Evolutionary conservation across 805 yeast species (phyloP).

Genomic region (Kodamaea laetipori): DNA sequence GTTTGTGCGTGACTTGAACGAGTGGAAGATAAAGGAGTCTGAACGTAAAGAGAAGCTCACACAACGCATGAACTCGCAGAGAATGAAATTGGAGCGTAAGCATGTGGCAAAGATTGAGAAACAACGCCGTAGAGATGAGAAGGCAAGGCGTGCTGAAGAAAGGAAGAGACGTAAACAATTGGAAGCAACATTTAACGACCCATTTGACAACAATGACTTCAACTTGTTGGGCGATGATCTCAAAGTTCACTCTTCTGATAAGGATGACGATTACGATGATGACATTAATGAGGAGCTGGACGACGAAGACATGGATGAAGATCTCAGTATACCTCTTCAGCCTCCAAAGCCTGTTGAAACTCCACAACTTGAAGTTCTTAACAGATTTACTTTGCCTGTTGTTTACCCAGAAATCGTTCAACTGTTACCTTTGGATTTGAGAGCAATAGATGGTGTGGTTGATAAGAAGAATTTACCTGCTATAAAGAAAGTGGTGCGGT

Average conservation of each 20-base stretch:
- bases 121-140: slow-evolving; percentile 11
- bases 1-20: slow-evolving; percentile 17
- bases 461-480: slow-evolving; percentile 16
- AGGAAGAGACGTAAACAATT: slow-evolving; percentile 16
- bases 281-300: slow-evolving; percentile 11
- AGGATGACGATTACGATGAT: slow-evolving; percentile 8
- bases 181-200: slow-evolving; percentile 19
- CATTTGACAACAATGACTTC: slow-evolving; percentile 16
- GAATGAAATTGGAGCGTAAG: slow-evolving; percentile 15
- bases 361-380: slow-evolving; percentile 23
- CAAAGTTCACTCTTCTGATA: slow-evolving; percentile 7
- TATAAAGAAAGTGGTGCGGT: slow-evolving; percentile 38
- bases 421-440: slow-evolving; percentile 33
- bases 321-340: slow-evolving; percentile 15
- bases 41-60: slow-evolving; percentile 18
- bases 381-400: slow-evolving; percentile 37
- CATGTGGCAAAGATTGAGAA: slow-evolving; percentile 10
- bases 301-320: slow-evolving; percentile 16
- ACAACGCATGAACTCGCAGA: slow-evolving; percentile 8
- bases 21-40: slow-evolving; percentile 19
- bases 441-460: slow-evolving; percentile 9
- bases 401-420: slow-evolving; percentile 34
- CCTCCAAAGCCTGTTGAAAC: slow-evolving; percentile 24
- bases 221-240: slow-evolving; percentile 9
- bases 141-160: slow-evolving; percentile 16